Evolutionary conservation across 2,329 filamentous ascomycete species (phyloP), one percentile per base, ranked within the genome.

Genomic region (Aspergillus alliaceus): DNA sequence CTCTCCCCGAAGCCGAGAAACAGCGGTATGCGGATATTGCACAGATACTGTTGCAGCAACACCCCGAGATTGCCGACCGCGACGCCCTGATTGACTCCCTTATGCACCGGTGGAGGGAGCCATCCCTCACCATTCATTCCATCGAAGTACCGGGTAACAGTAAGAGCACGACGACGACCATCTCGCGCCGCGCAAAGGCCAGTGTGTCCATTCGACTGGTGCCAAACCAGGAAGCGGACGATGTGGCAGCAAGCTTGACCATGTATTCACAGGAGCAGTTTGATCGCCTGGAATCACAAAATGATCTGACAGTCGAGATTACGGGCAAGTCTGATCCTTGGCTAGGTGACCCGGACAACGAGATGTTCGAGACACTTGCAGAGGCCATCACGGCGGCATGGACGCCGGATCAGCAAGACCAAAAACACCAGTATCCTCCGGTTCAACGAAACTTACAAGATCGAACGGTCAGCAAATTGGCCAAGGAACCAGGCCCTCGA

Each of bases 281-380:
- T 68, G 81, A 80, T 1, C 76, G 82, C 15, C 85, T 98, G 1
- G 87, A 88, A 29, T 93, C 91, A 1, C 88, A 90, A 59, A 99
- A 99, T 68, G 83, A 81, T 6, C 81, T 99, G 34, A 88, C 82
- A 1, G 85, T 99, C 37, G 88, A 87, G 29, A 93, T 99, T 63
- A 92, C 96, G 63, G 95, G 97, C 70, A 89, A 90, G 75, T 93
- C 95, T 0, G 95, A 99, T 70, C 92, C 95, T 0, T 99, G 95
- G 95, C 85, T 99, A 0, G 93, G 95, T 14, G 91, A 97, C 66
- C 92, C 91, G 3, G 86, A 87, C 49, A 97, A 96, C 64, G 86
- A 92, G 63, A 93, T 98, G 57, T 99, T 97, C 75, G 86, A 88
- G 60, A 96, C 91, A 0, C 83, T 99, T 0, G 92, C 96, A 64